Conservation (phyloP, 2,329 filamentous ascomycete species). For the Aphanoascus verrucosus region DNA sequence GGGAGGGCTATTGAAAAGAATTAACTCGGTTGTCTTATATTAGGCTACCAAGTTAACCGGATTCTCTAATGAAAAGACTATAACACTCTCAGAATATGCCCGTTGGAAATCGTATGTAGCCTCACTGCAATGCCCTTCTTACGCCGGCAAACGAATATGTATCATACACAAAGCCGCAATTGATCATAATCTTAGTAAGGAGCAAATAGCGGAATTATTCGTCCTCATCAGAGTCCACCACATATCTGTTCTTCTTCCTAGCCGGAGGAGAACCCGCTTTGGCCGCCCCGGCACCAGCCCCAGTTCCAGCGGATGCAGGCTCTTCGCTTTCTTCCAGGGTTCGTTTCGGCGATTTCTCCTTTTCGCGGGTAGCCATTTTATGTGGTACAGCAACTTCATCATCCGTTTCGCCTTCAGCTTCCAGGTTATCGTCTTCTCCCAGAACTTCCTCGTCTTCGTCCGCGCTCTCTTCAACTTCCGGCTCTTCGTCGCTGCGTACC, state of each 20-base stretch:
- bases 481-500: constrained; percentile 40
- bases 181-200: background rate
- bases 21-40: no score
- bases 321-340: constrained; percentile 16
- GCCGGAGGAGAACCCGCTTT: constrained; percentile 28
- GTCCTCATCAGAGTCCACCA: constrained; percentile 41
- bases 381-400: constrained; percentile 22
- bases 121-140: background rate
- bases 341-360: constrained; percentile 20
- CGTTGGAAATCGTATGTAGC: background rate
- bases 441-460: constrained; percentile 35
- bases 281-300: constrained; percentile 14
- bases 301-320: constrained; percentile 15
- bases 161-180: background rate
- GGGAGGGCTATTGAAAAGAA: no score
- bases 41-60: no score
- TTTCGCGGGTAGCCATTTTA: constrained; percentile 20
- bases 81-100: background rate
- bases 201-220: background rate
- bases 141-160: background rate
- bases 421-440: constrained; percentile 35
- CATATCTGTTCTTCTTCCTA: constrained; percentile 39
- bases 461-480: constrained; percentile 36
- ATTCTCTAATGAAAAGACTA: no score
- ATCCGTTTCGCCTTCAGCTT: constrained; percentile 37